Percentiles rank a stretch among this genome's conserved stretches.
Conservation (phyloP, 768 basidiomycete species). For the Boletus rex-veris region DNA sequence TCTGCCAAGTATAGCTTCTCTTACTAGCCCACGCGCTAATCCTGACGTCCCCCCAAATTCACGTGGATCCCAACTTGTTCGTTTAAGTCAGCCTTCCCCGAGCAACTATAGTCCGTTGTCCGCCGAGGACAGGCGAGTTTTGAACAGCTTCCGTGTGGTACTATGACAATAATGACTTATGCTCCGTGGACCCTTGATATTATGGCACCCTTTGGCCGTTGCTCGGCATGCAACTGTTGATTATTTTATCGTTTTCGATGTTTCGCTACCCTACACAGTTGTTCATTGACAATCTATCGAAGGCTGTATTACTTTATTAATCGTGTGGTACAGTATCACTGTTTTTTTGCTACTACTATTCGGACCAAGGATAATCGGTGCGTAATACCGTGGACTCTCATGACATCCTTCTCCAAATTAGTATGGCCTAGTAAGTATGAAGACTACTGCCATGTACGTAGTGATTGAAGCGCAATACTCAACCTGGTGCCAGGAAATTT, state of each 20-base stretch:
- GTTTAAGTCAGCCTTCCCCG: conserved; percentile 23
- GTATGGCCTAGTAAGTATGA: no score
- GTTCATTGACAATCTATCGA: neutral
- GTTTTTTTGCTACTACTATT: no score
- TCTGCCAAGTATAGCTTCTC: conserved; percentile 24
- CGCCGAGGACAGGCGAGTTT: conserved; percentile 55
- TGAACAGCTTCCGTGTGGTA: conserved; percentile 53
- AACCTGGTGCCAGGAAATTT: no score
- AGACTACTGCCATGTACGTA: no score
- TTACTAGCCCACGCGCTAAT: conserved; percentile 8
- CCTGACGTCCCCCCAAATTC: neutral
- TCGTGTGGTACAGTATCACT: neutral
- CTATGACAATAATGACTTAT: conserved; percentile 31
- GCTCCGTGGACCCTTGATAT: neutral
- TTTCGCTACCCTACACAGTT: conserved; percentile 3
- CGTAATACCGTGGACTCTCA: no score
- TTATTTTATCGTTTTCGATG: neutral
- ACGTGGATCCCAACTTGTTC: conserved; percentile 13
- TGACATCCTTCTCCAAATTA: no score
- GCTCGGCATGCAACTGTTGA: neutral
- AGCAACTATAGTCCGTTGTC: conserved; percentile 40
- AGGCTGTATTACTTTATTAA: neutral
- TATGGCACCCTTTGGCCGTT: neutral
- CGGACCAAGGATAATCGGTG: no score
- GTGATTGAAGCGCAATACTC: no score